Percentiles rank a stretch among this genome's conserved stretches.
phyloP scores from a whole-genome alignment of 768 basidiomycete species.

The Lepiota venenata region DNA sequence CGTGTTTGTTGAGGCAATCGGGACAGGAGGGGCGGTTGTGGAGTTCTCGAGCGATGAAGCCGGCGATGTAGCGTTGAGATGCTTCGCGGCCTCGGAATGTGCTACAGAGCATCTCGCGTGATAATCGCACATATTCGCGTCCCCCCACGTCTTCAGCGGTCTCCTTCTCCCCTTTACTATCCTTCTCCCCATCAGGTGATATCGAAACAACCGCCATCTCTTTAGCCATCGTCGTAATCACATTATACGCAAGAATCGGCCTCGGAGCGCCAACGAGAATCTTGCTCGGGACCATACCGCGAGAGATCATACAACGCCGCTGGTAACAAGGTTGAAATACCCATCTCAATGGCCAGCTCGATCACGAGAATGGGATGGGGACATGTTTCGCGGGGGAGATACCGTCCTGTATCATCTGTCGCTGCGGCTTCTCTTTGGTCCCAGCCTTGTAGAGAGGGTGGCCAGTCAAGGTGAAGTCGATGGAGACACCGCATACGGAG shows the following conservation, averaged over 20 bases:
- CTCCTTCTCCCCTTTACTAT: too few species aligned
- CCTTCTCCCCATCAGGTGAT: not conserved
- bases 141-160: constrained; percentile 6
- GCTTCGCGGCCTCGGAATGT: constrained; percentile 63
- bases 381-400: constrained; percentile 54
- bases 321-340: constrained; percentile 54
- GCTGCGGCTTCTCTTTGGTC: constrained; percentile 60
- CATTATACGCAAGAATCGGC: constrained; percentile 27
- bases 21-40: constrained; percentile 43
- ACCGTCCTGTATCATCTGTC: constrained; percentile 47
- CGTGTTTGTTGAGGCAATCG: constrained; percentile 41
- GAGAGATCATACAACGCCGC: constrained; percentile 74
- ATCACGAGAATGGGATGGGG: constrained; percentile 71
- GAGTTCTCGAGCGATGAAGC: constrained; percentile 57
- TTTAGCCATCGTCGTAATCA: not conserved
- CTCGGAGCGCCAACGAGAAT: constrained; percentile 51
- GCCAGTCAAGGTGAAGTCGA: constrained; percentile 65
- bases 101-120: constrained; percentile 33
- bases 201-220: not conserved
- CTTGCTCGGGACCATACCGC: constrained; percentile 67
- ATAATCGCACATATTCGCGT: constrained; percentile 22
- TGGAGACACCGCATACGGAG: constrained; percentile 58
- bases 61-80: constrained; percentile 58
- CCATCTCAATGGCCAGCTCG: constrained; percentile 64
- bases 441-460: constrained; percentile 63